These are phyloP conservation scores for Aspergillus conjunctus DNA, from an alignment of 495 filamentous ascomycete species.

Conservation along the genomic window DNA sequence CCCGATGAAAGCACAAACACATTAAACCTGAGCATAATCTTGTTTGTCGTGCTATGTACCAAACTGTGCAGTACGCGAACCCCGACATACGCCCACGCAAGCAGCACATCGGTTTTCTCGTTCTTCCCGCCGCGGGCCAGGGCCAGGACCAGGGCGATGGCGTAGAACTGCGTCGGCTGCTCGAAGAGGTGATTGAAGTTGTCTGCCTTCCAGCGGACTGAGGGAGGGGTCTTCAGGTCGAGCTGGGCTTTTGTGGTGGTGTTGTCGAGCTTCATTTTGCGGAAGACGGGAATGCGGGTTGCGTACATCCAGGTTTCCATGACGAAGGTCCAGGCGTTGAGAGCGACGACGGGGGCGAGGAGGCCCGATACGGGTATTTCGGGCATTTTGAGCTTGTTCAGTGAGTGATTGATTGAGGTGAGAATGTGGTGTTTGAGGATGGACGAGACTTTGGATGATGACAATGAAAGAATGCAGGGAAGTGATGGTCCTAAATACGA, in stretches of 20 bases:
- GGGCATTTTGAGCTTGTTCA: neutral
- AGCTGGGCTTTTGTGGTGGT: constrained; percentile 21
- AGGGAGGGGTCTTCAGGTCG: constrained; percentile 24
- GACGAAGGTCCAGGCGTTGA: constrained; percentile 30
- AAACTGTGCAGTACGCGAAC: constrained; percentile 29
- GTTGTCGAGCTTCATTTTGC: constrained; percentile 7
- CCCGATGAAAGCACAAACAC: constrained; percentile 23
- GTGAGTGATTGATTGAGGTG: too few relatives aligned
- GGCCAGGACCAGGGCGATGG: constrained; percentile 26
- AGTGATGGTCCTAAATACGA: too few relatives aligned
- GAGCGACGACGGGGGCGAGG: constrained; percentile 36
- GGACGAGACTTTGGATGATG: too few relatives aligned
- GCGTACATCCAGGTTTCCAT: constrained; percentile 34
- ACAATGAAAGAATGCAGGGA: too few relatives aligned
- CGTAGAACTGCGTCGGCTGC: constrained; percentile 36
- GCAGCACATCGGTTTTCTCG: constrained; percentile 13
- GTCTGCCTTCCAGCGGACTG: constrained; percentile 33
- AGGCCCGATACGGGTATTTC: constrained; percentile 17
- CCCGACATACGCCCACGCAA: constrained; percentile 30
- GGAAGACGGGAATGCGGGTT: constrained; percentile 23
- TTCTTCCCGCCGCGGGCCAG: constrained; percentile 20
- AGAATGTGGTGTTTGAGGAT: too few relatives aligned
- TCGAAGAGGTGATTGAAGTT: constrained; percentile 34
- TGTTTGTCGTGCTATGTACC: constrained; percentile 24
- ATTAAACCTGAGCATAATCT: constrained; percentile 18